Conservation (phyloP, 352 stramenopile species). For the Pythium angustatum region DNA sequence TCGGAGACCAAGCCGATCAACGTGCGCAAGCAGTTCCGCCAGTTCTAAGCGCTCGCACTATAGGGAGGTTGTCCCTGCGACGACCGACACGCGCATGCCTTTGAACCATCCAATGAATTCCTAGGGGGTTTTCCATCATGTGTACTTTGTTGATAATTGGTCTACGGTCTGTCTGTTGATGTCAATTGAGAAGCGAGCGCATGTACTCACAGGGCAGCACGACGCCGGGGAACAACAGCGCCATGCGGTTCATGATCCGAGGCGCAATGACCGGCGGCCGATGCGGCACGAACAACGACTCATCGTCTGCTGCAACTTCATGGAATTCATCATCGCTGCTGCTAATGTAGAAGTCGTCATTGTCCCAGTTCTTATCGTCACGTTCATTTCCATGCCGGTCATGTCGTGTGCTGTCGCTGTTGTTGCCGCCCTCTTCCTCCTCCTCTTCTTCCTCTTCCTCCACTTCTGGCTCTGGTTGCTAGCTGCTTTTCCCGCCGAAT, state of each 20-base stretch:
- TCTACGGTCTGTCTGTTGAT: too few relatives aligned
- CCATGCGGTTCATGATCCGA: conserved; percentile 26
- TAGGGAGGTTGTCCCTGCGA: too few relatives aligned
- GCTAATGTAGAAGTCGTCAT: neutral
- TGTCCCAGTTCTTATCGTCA: too few relatives aligned
- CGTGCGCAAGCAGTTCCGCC: conserved; percentile 99
- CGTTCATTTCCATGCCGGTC: neutral
- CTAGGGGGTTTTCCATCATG: conserved; percentile 25
- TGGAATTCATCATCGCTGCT: neutral
- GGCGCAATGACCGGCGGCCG: conserved; percentile 1
- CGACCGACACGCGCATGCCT: conserved; percentile 2
- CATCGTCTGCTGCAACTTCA: neutral
- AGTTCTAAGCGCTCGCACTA: conserved; percentile 90
- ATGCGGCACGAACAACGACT: too few relatives aligned
- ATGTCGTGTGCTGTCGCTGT: neutral
- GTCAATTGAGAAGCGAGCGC: conserved; percentile 27
- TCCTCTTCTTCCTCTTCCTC: conserved; percentile 10
- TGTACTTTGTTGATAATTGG: neutral
- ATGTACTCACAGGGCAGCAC: conserved; percentile 28
- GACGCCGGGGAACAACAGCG: conserved; percentile 25
- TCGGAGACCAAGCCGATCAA: conserved; percentile 96
- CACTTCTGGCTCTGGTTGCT: conserved; percentile 17
- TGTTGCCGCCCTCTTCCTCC: neutral
- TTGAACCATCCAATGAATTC: conserved; percentile 28
- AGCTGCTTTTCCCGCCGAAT: conserved; percentile 33